Percentiles rank a stretch among this genome's conserved stretches.
These are phyloP conservation scores for Ceratocystiopsis sp. DNA, from an alignment of 2,329 filamentous ascomycete species.

Conservation along the genomic window DNA sequence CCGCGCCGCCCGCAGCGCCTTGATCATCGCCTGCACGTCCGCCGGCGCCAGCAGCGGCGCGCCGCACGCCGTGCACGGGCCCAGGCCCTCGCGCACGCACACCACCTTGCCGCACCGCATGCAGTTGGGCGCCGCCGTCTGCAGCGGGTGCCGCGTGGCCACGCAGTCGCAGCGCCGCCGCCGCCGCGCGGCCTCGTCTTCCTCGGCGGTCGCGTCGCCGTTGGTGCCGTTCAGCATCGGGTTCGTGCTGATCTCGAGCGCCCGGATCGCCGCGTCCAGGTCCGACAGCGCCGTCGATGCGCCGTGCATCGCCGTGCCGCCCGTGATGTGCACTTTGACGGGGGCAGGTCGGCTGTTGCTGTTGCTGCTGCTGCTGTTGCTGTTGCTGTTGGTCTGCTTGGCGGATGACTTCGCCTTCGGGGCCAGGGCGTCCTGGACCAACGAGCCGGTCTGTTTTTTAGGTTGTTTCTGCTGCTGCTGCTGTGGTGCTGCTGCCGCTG, in stretches of 20 bases:
- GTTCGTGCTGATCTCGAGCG: conserved; percentile 84
- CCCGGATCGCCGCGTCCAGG: conserved; percentile 66
- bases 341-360: conserved; percentile 8
- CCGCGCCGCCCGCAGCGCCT: conserved; percentile 66
- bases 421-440: conserved; percentile 56
- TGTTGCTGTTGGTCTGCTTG: conserved; percentile 18
- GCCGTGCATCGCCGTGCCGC: conserved; percentile 68
- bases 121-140: conserved; percentile 87
- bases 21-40: conserved; percentile 75
- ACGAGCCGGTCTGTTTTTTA: conserved; percentile 34
- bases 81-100: conserved; percentile 83
- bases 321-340: conserved; percentile 55
- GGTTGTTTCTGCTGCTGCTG: neutral
- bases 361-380: neutral
- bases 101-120: conserved; percentile 86
- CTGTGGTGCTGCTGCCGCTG: neutral
- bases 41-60: conserved; percentile 50
- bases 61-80: conserved; percentile 84
- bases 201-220: conserved; percentile 13
- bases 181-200: conserved; percentile 40
- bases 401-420: conserved; percentile 36
- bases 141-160: conserved; percentile 69
- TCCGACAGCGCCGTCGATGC: conserved; percentile 56
- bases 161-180: conserved; percentile 82
- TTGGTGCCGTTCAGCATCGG: conserved; percentile 36